Percentiles rank a stretch among this genome's conserved stretches.
These are phyloP conservation scores for Chlamydomonas reinhardtii DNA, from an alignment of 163 green algal genomes.

Conservation along the genomic window DNA sequence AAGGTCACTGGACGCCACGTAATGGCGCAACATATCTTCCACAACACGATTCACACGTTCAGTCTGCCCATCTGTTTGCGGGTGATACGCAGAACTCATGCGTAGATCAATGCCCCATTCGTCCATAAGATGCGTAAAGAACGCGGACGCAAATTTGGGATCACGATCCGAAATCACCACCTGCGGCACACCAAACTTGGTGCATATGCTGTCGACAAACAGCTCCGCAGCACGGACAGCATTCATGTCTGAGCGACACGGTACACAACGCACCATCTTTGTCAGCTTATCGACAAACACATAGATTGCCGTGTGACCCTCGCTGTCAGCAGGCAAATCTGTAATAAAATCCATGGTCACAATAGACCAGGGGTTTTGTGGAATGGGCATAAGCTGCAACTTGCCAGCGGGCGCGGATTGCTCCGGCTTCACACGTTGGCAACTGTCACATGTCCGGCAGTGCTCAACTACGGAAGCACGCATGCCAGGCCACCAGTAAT, in stretches of 20 bases:
- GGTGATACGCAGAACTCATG: conserved; percentile 59
- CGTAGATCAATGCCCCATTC: conserved; percentile 36
- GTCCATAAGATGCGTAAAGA: conserved; percentile 54
- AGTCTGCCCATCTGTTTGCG: conserved; percentile 67
- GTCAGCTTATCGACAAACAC: conserved; percentile 73
- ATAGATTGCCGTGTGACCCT: conserved; percentile 62
- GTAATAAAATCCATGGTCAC: conserved; percentile 64
- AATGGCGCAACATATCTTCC: conserved; percentile 59
- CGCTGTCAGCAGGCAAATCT: conserved; percentile 58
- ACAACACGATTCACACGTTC: conserved; percentile 60
- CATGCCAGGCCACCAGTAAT: conserved; percentile 39
- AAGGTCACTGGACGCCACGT: conserved; percentile 33
- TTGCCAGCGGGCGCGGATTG: conserved; percentile 1
- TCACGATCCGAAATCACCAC: conserved; percentile 70
- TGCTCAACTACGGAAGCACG: neutral
- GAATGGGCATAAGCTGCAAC: conserved; percentile 16
- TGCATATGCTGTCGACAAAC: conserved; percentile 57
- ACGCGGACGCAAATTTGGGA: conserved; percentile 58
- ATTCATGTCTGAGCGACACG: conserved; percentile 43
- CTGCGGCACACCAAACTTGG: conserved; percentile 57
- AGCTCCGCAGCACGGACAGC: conserved; percentile 54
- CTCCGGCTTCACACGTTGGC: conserved; percentile 22
- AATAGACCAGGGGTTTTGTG: neutral
- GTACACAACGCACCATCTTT: conserved; percentile 67
- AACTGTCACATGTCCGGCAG: conserved; percentile 8